phyloP scores from a whole-genome alignment of 2,329 filamentous ascomycete genomes.

The Colletotrichum coccodes region DNA sequence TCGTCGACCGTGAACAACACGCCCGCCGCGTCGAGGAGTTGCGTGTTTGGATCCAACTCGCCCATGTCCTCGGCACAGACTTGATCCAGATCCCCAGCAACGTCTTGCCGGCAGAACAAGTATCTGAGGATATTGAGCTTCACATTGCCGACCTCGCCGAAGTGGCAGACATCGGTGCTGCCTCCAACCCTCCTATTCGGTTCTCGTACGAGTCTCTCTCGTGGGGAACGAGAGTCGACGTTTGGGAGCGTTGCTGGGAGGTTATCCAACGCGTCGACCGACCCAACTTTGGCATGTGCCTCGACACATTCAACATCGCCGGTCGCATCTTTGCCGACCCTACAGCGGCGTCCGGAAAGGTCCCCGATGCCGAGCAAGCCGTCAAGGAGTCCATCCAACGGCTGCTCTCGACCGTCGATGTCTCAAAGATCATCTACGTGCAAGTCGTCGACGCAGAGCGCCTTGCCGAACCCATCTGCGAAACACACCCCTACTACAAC shows the following conservation, averaged over 20 bases:
- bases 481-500: conserved; percentile 49
- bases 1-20: conserved; percentile 70
- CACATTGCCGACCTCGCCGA: conserved; percentile 71
- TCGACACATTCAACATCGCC: conserved; percentile 84
- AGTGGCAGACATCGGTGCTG: conserved; percentile 74
- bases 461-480: conserved; percentile 66
- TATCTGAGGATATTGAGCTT: conserved; percentile 59
- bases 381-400: conserved; percentile 64
- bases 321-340: conserved; percentile 79
- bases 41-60: conserved; percentile 75
- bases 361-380: conserved; percentile 62
- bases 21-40: conserved; percentile 69
- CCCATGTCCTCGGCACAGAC: conserved; percentile 72
- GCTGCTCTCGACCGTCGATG: conserved; percentile 65
- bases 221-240: conserved; percentile 77
- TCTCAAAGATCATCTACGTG: conserved; percentile 77
- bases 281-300: conserved; percentile 78
- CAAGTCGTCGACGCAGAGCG: conserved; percentile 81
- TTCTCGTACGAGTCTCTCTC: conserved; percentile 81
- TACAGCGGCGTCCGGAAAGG: conserved; percentile 54
- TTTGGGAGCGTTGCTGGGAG: conserved; percentile 79
- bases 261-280: conserved; percentile 73
- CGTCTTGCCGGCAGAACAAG: conserved; percentile 64
- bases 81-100: conserved; percentile 80
- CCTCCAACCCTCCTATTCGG: conserved; percentile 65